phyloP scores from a whole-genome alignment of 139 green algal genomes.

The Chlorella ohadii region DNA sequence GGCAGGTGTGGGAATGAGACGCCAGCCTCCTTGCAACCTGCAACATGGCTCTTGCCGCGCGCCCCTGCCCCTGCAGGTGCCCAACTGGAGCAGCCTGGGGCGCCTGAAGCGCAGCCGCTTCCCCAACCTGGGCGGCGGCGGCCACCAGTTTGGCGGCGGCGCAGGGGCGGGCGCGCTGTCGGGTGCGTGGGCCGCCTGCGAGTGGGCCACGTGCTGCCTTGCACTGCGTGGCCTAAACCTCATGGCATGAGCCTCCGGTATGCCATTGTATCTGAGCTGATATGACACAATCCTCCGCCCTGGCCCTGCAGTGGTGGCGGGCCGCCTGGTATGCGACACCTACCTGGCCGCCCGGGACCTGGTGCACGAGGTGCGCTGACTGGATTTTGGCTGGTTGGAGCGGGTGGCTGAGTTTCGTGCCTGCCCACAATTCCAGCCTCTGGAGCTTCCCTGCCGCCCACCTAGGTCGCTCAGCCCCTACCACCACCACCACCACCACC shows the following conservation, averaged over 20 bases:
- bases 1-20: too few relatives aligned
- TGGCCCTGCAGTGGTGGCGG: slow-evolving; percentile 59
- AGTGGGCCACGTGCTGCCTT: background rate
- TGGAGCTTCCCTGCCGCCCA: too few relatives aligned
- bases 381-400: too few relatives aligned
- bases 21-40: too few relatives aligned
- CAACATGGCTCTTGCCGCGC: too few relatives aligned
- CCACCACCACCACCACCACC: too few relatives aligned
- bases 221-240: too few relatives aligned
- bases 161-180: slow-evolving; percentile 53
- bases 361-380: slow-evolving; percentile 67
- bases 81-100: slow-evolving; percentile 93
- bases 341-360: slow-evolving; percentile 94
- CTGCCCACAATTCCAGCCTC: too few relatives aligned
- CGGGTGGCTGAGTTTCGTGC: too few relatives aligned
- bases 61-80: slow-evolving; percentile 83
- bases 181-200: background rate
- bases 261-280: background rate
- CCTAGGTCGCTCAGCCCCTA: too few relatives aligned
- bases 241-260: too few relatives aligned
- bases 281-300: background rate
- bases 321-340: slow-evolving; percentile 96
- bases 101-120: slow-evolving; percentile 89
- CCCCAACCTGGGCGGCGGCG: slow-evolving; percentile 86
- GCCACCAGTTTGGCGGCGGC: slow-evolving; percentile 86